Conservation (phyloP, 306 rosid genomes). For the Arachis stenosperma region DNA sequence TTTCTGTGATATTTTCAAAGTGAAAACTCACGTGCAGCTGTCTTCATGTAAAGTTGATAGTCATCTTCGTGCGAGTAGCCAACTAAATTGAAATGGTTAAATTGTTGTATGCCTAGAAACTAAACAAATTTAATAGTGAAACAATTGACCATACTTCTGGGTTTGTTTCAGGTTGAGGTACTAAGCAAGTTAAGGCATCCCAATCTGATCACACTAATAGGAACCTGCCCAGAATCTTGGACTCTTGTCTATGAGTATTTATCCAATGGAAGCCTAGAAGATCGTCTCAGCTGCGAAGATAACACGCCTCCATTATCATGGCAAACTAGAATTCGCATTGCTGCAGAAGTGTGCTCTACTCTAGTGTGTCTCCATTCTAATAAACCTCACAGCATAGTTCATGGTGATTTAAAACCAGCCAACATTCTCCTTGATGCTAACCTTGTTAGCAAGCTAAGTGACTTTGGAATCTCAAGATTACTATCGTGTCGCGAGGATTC, state of each 20-base stretch:
- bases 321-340: conserved; percentile 77
- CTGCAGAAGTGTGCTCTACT: conserved; percentile 77
- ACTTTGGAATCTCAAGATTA: conserved; percentile 72
- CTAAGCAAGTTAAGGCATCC: conserved; percentile 84
- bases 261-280: conserved; percentile 91
- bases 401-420: conserved; percentile 84
- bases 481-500: conserved; percentile 48
- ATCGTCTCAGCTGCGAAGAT: conserved; percentile 71
- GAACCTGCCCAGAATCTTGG: conserved; percentile 70
- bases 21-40: too few relatives aligned
- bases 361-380: conserved; percentile 84
- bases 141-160: conserved; percentile 10
- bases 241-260: conserved; percentile 83
- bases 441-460: conserved; percentile 77
- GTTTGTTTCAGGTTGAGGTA: conserved; percentile 65
- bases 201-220: conserved; percentile 80
- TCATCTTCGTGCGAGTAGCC: too few relatives aligned
- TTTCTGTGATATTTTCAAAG: conserved; percentile 23
- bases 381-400: conserved; percentile 76
- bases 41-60: too few relatives aligned
- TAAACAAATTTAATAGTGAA: background rate
- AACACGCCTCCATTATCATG: conserved; percentile 78
- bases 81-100: background rate
- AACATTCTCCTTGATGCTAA: conserved; percentile 78
- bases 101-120: background rate